phyloP scores from a whole-genome alignment of 2,329 filamentous ascomycete species.

The Thelonectria blattea region DNA sequence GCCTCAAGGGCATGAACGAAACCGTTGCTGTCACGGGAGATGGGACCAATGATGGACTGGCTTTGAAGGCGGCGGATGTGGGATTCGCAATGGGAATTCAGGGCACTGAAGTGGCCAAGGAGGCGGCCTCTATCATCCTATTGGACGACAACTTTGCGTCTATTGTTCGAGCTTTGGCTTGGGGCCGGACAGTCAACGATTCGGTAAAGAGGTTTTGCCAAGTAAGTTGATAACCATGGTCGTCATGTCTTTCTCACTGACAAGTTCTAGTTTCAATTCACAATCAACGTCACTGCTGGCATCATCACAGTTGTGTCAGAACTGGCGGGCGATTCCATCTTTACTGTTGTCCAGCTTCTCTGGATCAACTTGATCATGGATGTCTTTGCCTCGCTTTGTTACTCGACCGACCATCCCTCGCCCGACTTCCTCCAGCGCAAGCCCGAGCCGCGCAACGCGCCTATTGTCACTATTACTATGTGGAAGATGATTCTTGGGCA shows the following conservation, averaged over 20 bases:
- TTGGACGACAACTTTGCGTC: slow-evolving; percentile 71
- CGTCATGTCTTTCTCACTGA: slow-evolving; percentile 12
- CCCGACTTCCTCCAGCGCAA: slow-evolving; percentile 61
- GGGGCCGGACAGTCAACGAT: slow-evolving; percentile 73
- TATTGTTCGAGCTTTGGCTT: slow-evolving; percentile 70
- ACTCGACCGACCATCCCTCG: slow-evolving; percentile 68
- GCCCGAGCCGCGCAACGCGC: slow-evolving; percentile 67
- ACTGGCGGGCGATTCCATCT: slow-evolving; percentile 63
- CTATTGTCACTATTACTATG: slow-evolving; percentile 70
- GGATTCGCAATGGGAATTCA: slow-evolving; percentile 73
- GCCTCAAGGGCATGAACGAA: slow-evolving; percentile 60
- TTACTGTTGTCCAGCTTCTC: slow-evolving; percentile 70
- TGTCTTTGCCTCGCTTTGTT: slow-evolving; percentile 68
- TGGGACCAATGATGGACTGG: slow-evolving; percentile 70
- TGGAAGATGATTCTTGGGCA: slow-evolving; percentile 72
- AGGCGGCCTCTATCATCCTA: slow-evolving; percentile 71
- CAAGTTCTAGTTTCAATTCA: slow-evolving; percentile 63
- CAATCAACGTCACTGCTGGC: slow-evolving; percentile 73
- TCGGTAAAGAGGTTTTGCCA: slow-evolving; percentile 73
- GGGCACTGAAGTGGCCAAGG: slow-evolving; percentile 71
- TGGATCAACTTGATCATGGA: slow-evolving; percentile 77
- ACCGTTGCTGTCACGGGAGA: slow-evolving; percentile 70
- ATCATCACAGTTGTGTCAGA: slow-evolving; percentile 69
- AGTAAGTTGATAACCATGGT: slow-evolving; percentile 38
- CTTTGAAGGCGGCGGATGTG: slow-evolving; percentile 69